A percentile compares a stretch with the other conserved stretches of the same genome.
Evolutionary conservation across 352 stramenopile genomes (phyloP).

Genomic region (Phytophthora constricta): DNA sequence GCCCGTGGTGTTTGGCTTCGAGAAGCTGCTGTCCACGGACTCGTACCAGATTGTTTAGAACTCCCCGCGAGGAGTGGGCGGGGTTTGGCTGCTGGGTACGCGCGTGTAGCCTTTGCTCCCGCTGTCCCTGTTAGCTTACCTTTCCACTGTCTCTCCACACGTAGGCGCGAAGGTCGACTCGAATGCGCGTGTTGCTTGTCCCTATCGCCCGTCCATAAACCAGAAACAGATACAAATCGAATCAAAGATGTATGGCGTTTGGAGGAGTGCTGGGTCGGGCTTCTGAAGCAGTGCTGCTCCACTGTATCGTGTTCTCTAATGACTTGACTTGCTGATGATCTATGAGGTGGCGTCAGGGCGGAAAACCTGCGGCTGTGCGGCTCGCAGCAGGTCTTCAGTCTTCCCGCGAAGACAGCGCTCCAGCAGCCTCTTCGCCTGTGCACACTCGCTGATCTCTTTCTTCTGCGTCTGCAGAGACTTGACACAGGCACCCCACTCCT

Average conservation of each 20-base stretch:
- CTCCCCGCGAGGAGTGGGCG: slow-evolving; percentile 7
- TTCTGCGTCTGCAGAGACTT: slow-evolving; percentile 46
- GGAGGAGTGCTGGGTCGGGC: slow-evolving; percentile 15
- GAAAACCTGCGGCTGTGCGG: slow-evolving; percentile 70
- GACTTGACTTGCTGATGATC: slow-evolving; percentile 5
- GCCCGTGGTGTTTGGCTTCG: slow-evolving; percentile 81
- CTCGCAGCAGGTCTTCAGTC: slow-evolving; percentile 66
- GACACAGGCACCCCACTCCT: slow-evolving; percentile 62
- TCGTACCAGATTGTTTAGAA: slow-evolving; percentile 90
- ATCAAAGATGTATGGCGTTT: slow-evolving; percentile 36
- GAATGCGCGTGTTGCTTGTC: slow-evolving; percentile 22
- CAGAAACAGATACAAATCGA: slow-evolving; percentile 48
- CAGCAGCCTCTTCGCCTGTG: slow-evolving; percentile 60
- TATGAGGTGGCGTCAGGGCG: slow-evolving; percentile 38
- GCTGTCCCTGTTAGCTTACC: slow-evolving; percentile 9
- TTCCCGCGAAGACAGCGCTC: slow-evolving; percentile 79
- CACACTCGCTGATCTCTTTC: slow-evolving; percentile 54
- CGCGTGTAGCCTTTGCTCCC: slow-evolving; percentile 7
- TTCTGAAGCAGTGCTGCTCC: neutral
- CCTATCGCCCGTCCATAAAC: slow-evolving; percentile 28
- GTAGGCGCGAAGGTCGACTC: slow-evolving; percentile 23
- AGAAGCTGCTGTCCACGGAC: slow-evolving; percentile 89
- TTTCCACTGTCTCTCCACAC: slow-evolving; percentile 16
- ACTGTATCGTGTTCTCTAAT: slow-evolving; percentile 18
- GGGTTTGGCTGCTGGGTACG: slow-evolving; percentile 16